Percentiles rank a stretch among this genome's conserved stretches.
Evolutionary conservation across 108 stramenopile genomes (phyloP).

Genomic region (Aureococcus anophagefferens): DNA sequence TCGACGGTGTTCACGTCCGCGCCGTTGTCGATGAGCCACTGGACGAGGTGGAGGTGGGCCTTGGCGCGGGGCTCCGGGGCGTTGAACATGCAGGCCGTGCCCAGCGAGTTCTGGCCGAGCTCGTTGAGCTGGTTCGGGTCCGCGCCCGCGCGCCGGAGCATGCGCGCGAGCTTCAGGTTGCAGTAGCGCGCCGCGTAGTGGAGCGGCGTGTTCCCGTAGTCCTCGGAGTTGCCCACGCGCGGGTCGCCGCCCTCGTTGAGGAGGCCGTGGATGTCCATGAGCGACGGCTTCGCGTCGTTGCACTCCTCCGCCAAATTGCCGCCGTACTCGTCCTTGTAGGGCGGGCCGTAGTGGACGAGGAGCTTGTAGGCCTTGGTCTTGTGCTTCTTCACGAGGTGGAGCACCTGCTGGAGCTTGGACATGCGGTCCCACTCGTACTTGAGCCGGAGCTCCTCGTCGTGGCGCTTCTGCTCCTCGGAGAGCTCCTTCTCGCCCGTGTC

Average conservation of each 20-base stretch:
- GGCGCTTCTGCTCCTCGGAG: too few relatives aligned
- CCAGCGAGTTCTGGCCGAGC: constrained; percentile 8
- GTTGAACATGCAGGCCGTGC: constrained; percentile 12
- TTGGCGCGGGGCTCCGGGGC: not conserved
- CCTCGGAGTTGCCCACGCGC: not conserved
- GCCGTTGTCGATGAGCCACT: constrained; percentile 7
- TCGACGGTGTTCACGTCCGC: constrained; percentile 16
- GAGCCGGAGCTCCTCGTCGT: too few relatives aligned
- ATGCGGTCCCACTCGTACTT: too few relatives aligned
- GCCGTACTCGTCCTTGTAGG: constrained; percentile 17
- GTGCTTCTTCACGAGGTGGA: too few relatives aligned
- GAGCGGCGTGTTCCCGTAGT: constrained; percentile 6
- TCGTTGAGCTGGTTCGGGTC: constrained; percentile 4
- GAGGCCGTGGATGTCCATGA: constrained; percentile 6
- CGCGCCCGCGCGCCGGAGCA: constrained; percentile 4
- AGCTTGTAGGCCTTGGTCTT: too few relatives aligned
- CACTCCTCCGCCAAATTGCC: constrained; percentile 8
- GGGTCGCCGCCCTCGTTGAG: constrained; percentile 11
- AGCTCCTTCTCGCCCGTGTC: too few relatives aligned
- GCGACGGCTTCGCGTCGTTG: not conserved
- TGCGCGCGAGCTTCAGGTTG: constrained; percentile 1
- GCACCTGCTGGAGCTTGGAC: too few relatives aligned
- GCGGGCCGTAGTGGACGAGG: constrained; percentile 14
- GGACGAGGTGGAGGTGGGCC: constrained; percentile 1
- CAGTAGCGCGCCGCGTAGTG: constrained; percentile 12